Evolutionary conservation across 441 rosid genomes (phyloP), one percentile per base, ranked within the genome.

Genomic region (Pelargonium citronellum): DNA sequence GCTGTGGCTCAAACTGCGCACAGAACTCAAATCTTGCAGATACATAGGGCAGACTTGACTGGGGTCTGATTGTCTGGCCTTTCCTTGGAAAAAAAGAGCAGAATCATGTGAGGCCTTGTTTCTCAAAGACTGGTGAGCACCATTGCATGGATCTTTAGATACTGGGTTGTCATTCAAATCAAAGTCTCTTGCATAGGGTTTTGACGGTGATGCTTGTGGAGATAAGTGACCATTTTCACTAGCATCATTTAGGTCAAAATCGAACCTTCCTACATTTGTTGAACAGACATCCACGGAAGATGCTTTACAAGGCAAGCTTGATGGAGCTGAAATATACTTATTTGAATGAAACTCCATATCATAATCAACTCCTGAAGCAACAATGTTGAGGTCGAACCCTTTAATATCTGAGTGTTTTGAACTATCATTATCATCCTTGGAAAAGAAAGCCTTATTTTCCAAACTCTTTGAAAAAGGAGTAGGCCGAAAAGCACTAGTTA

Each of bases 151-250:
- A 12, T 49, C 55, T 49, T 15, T 49, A 49, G 55, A 49, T 49
- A 12, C 55, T 2, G 15, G 55, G 15, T 49, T 49, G 16, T 49
- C 55, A 12, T 49, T 49, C 55, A 49, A 49, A 49, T 49, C 55
- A 49, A 49, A 49, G 55, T 49, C 55, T 49, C 55, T 49, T 49
- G 55, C 55, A 49, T 49, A 49, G n/a, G 55, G 55, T 49, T 49
- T 49, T 49, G 55, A 49, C 13, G 47, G 10, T 43, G 47, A 43
- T 2, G 47, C 47, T 7, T n/a, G 55, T 49, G 55, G 55, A 49
- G 55, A 49, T 49, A 49, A 49, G 55, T 49, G 55, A 12, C 55
- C 55, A 49, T 12, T 49, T 49, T 49, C 55, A 12, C 55, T 49
- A 12, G 55, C 55, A 49, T 15, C 12, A 13, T 49, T 49, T n/a